phyloP scores from a whole-genome alignment of 768 basidiomycete genomes.

The Rhodotorula sphaerocarpa region DNA sequence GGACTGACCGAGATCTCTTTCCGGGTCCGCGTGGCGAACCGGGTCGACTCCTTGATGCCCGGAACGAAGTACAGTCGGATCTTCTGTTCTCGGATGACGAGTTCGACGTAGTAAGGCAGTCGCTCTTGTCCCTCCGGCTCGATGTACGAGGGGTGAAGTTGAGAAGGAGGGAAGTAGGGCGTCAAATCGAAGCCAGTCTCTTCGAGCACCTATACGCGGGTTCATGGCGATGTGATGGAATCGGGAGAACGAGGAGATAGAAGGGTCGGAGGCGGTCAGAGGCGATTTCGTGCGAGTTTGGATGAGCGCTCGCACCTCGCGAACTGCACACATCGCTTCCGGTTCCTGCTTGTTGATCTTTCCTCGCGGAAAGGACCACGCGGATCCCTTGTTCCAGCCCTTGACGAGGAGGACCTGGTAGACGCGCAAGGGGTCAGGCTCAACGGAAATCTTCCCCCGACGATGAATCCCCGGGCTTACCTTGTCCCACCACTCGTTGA shows the following conservation, averaged over 20 bases:
- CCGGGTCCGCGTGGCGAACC: slow-evolving; percentile 84
- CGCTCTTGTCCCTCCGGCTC: slow-evolving; percentile 46
- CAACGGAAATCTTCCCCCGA: neutral
- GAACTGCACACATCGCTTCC: slow-evolving; percentile 70
- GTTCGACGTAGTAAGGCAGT: slow-evolving; percentile 64
- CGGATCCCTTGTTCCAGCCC: slow-evolving; percentile 92
- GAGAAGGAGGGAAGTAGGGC: slow-evolving; percentile 44
- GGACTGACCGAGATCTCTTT: slow-evolving; percentile 65
- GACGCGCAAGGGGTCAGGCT: neutral
- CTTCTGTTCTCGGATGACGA: slow-evolving; percentile 79
- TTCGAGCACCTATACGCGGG: slow-evolving; percentile 65
- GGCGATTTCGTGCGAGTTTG: no score
- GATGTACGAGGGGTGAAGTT: slow-evolving; percentile 17
- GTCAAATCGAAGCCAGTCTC: slow-evolving; percentile 83
- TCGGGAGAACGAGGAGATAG: neutral
- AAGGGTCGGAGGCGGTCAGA: no score
- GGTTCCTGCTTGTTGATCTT: slow-evolving; percentile 95
- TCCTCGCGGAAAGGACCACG: slow-evolving; percentile 99
- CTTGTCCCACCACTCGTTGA: slow-evolving; percentile 87
- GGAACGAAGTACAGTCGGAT: slow-evolving; percentile 85
- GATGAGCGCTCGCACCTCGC: slow-evolving; percentile 89
- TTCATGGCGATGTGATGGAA: no score
- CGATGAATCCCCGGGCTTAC: slow-evolving; percentile 46
- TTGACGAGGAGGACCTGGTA: slow-evolving; percentile 87
- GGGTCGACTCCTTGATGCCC: slow-evolving; percentile 75